Conservation (phyloP, 2,329 filamentous ascomycete genomes). For the Thyridium curvatum region DNA sequence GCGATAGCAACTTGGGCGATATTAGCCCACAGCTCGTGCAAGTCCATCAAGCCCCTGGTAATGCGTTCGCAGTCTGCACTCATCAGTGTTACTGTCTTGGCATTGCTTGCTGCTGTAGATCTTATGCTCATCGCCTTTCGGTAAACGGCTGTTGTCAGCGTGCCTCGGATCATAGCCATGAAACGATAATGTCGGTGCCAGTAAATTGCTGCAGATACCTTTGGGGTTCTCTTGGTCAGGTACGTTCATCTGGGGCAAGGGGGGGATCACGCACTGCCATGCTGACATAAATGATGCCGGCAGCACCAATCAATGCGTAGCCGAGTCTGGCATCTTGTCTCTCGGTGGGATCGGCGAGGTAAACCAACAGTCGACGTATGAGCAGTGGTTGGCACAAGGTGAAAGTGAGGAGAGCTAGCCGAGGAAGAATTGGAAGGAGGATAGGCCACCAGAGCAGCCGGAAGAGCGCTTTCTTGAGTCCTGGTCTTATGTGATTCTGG, state of each 20-base stretch:
- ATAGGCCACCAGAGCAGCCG: constrained; percentile 2
- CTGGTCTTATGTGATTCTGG: too few species aligned
- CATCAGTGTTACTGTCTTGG: constrained; percentile 32
- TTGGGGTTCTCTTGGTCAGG: constrained; percentile 6
- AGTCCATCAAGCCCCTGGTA: constrained; percentile 23
- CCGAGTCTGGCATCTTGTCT: neutral
- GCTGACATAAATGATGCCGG: constrained; percentile 3
- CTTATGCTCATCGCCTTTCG: constrained; percentile 22
- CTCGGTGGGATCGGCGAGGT: neutral
- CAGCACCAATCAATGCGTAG: constrained; percentile 3
- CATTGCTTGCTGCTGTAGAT: constrained; percentile 19
- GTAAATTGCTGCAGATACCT: constrained; percentile 21
- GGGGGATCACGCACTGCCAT: constrained; percentile 1
- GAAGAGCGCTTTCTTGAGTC: too few species aligned
- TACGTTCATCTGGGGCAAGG: neutral
- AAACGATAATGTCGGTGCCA: constrained; percentile 24
- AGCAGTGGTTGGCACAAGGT: constrained; percentile 5
- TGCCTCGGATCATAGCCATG: constrained; percentile 21
- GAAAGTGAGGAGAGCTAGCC: constrained; percentile 4
- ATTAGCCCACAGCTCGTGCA: constrained; percentile 30
- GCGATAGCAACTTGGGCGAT: constrained; percentile 24
- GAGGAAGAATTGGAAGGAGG: constrained; percentile 1
- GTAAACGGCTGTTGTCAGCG: constrained; percentile 25
- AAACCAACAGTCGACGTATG: neutral
- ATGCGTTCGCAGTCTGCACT: constrained; percentile 34